Evolutionary conservation across 192 early-diverging fungal species (phyloP).

Genomic region (Lobosporangium transversale): DNA sequence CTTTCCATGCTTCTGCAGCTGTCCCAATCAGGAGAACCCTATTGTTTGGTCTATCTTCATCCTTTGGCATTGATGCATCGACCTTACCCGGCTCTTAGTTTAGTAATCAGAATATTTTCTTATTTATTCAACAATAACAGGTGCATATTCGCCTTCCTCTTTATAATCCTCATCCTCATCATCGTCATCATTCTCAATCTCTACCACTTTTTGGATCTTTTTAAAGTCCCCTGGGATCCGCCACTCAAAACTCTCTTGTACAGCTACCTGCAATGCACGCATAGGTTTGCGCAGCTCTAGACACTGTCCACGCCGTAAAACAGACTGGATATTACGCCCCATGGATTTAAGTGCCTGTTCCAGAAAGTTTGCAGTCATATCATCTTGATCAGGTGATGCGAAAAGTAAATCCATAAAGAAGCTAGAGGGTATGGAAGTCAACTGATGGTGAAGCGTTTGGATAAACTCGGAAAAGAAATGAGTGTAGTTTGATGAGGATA

Average conservation of each 20-base stretch:
- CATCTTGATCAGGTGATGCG: slow-evolving; percentile 26
- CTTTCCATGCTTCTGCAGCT: too few relatives aligned
- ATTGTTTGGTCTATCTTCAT: too few relatives aligned
- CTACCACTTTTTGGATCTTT: slow-evolving; percentile 37
- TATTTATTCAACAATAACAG: slow-evolving; percentile 67
- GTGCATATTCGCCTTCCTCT: slow-evolving; percentile 77
- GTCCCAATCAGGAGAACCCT: too few relatives aligned
- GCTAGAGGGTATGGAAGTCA: slow-evolving; percentile 40
- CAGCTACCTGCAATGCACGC: slow-evolving; percentile 57
- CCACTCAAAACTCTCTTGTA: slow-evolving; percentile 71
- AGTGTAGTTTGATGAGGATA: slow-evolving; percentile 20
- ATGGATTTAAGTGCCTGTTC: slow-evolving; percentile 31
- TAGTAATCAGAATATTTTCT: too few relatives aligned
- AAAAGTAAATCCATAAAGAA: slow-evolving; percentile 48
- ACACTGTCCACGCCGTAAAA: slow-evolving; percentile 53
- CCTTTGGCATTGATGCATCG: too few relatives aligned
- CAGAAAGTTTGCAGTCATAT: slow-evolving; percentile 40
- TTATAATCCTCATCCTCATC: slow-evolving; percentile 65
- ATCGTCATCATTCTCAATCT: slow-evolving; percentile 35
- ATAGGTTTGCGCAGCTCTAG: slow-evolving; percentile 54
- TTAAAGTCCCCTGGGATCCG: slow-evolving; percentile 66
- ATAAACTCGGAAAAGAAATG: slow-evolving; percentile 19
- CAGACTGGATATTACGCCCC: slow-evolving; percentile 52
- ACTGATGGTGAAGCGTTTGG: slow-evolving; percentile 27
- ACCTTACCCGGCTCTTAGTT: too few relatives aligned